Conservation (phyloP, 2,329 filamentous ascomycete genomes). For the Talaromyces sp. region DNA sequence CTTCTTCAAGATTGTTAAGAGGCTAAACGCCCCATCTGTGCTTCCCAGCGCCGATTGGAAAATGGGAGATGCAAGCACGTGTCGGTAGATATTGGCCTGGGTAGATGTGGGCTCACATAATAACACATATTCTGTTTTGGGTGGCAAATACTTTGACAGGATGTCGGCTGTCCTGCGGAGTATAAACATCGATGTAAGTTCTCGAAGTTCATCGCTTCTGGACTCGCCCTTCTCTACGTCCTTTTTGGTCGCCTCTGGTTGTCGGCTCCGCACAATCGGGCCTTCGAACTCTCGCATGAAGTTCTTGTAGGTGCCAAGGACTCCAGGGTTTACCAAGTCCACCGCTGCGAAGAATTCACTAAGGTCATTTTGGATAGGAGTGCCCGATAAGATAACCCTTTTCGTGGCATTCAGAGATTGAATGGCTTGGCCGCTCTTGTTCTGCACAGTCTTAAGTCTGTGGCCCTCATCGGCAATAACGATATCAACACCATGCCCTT, state of each 20-base stretch:
- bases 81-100: conserved; percentile 57
- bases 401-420: conserved; percentile 57
- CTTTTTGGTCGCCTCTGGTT: conserved; percentile 55
- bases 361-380: conserved; percentile 63
- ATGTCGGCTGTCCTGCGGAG: conserved; percentile 61
- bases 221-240: conserved; percentile 61
- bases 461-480: conserved; percentile 67
- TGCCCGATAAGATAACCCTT: conserved; percentile 60
- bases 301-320: conserved; percentile 55
- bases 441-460: conserved; percentile 61
- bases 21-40: conserved; percentile 57
- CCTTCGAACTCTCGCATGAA: conserved; percentile 61
- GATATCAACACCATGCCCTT: conserved; percentile 60
- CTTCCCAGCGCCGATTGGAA: conserved; percentile 59
- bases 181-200: conserved; percentile 58
- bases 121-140: conserved; percentile 62
- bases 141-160: conserved; percentile 59
- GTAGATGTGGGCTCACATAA: conserved; percentile 58
- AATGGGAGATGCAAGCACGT: conserved; percentile 58
- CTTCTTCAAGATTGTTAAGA: conserved; percentile 69
- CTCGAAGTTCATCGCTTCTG: conserved; percentile 55
- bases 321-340: conserved; percentile 62
- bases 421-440: conserved; percentile 62
- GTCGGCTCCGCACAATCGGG: conserved; percentile 58
- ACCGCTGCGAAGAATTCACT: conserved; percentile 63